These are phyloP conservation scores for Triangularia setosa DNA, from an alignment of 2,329 filamentous ascomycete species.

Conservation along the genomic window DNA sequence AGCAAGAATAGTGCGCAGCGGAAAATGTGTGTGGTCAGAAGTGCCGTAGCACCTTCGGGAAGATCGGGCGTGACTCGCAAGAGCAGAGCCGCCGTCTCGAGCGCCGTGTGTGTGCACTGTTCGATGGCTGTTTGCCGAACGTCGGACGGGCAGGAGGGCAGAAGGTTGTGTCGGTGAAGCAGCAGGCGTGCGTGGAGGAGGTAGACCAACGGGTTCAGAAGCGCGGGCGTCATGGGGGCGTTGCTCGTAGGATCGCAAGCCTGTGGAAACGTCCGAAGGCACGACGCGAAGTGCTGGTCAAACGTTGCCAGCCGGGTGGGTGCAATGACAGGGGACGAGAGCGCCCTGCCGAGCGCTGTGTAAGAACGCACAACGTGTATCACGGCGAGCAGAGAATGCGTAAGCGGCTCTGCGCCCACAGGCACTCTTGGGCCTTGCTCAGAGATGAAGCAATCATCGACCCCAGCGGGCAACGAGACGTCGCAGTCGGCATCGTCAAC, in stretches of 20 bases:
- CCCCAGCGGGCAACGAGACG: conserved; percentile 69
- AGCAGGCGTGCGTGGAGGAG: conserved; percentile 81
- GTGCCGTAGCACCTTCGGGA: conserved; percentile 64
- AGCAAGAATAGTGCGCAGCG: conserved; percentile 78
- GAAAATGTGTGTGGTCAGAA: conserved; percentile 82
- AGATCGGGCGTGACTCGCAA: conserved; percentile 60
- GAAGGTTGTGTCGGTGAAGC: conserved; percentile 84
- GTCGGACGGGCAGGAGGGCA: conserved; percentile 62
- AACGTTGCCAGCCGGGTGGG: conserved; percentile 68
- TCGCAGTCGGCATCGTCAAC: conserved; percentile 90
- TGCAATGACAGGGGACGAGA: conserved; percentile 64
- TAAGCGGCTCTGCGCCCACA: conserved; percentile 51
- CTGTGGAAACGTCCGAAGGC: conserved; percentile 70
- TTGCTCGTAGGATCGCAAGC: conserved; percentile 65
- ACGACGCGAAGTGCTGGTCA: conserved; percentile 74
- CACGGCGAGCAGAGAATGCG: conserved; percentile 70
- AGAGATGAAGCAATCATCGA: conserved; percentile 75
- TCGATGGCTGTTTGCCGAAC: conserved; percentile 70
- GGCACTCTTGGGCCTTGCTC: conserved; percentile 52
- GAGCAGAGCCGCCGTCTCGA: conserved; percentile 76
- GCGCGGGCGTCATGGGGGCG: conserved; percentile 66
- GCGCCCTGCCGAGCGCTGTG: conserved; percentile 65
- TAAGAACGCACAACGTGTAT: conserved; percentile 80
- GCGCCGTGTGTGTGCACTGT: conserved; percentile 67
- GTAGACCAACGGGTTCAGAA: conserved; percentile 70